Percentiles rank a stretch among this genome's conserved stretches.
Evolutionary conservation across 345 rosid genomes (phyloP).

Genomic region (Brassica incana): DNA sequence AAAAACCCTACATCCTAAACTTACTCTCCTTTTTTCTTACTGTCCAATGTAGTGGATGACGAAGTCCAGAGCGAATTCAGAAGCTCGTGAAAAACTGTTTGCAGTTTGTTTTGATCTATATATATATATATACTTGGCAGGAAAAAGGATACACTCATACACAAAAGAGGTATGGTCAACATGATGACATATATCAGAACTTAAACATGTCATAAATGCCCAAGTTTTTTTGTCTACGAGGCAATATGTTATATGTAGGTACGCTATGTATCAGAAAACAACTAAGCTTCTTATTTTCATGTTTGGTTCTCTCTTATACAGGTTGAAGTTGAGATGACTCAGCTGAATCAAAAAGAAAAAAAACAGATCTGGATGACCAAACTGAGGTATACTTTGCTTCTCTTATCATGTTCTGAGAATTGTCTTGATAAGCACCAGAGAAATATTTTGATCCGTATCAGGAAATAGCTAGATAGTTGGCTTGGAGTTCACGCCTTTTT

Average conservation of each 20-base stretch:
- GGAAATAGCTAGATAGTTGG: slow-evolving; percentile 6
- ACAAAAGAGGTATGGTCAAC: slow-evolving; percentile 74
- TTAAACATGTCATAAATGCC: not conserved
- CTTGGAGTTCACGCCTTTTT: slow-evolving; percentile 5
- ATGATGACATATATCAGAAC: slow-evolving; percentile 1
- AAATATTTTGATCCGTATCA: slow-evolving; percentile 4
- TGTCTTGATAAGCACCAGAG: not conserved
- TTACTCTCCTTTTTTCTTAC: not conserved
- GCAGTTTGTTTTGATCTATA: slow-evolving; percentile 87
- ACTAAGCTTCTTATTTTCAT: slow-evolving; percentile 8
- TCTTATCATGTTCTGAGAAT: not conserved
- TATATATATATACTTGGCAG: slow-evolving; percentile 92
- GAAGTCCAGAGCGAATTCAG: slow-evolving; percentile 83
- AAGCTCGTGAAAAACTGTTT: slow-evolving; percentile 94
- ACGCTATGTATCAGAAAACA: not conserved
- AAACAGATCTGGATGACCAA: slow-evolving; percentile 50
- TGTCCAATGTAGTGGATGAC: slow-evolving; percentile 60
- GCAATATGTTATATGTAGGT: not conserved
- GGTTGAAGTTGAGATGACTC: slow-evolving; percentile 98
- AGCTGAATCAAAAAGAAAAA: slow-evolving; percentile 57
- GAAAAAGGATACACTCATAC: slow-evolving; percentile 53
- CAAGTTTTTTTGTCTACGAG: not conserved
- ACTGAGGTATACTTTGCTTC: slow-evolving; percentile 52
- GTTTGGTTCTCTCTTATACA: slow-evolving; percentile 26
- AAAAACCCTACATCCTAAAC: slow-evolving; percentile 26